phyloP scores from a whole-genome alignment of 495 filamentous ascomycete genomes.

The Penicillium nucicola region DNA sequence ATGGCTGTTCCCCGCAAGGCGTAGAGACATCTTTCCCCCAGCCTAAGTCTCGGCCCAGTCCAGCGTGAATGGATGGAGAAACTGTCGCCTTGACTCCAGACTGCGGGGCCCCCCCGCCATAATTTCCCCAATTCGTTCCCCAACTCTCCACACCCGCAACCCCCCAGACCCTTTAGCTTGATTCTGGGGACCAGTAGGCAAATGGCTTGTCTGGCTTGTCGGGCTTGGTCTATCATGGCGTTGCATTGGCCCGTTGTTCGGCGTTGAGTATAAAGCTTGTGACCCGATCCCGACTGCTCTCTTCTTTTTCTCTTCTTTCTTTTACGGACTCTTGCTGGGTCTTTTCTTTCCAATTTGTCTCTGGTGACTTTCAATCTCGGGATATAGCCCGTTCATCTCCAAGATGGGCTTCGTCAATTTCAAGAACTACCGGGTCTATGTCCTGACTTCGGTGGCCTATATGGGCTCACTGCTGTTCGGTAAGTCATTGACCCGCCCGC shows the following conservation, averaged over 20 bases:
- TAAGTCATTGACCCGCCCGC: slow-evolving; percentile 5
- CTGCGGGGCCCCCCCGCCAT: slow-evolving; percentile 10
- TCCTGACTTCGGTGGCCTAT: slow-evolving; percentile 53
- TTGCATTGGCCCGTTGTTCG: slow-evolving; percentile 2
- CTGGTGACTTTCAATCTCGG: neutral
- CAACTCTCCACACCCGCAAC: neutral
- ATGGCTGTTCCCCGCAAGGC: neutral
- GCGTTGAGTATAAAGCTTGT: slow-evolving; percentile 13
- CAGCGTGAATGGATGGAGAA: slow-evolving; percentile 21
- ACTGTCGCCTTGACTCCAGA: neutral
- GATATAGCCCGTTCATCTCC: neutral
- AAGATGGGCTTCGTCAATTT: slow-evolving; percentile 30
- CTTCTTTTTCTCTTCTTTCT: neutral
- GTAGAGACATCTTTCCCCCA: too few species aligned
- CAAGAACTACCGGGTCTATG: slow-evolving; percentile 53
- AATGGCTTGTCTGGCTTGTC: neutral
- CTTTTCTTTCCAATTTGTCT: neutral
- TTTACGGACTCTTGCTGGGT: neutral
- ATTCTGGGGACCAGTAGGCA: neutral
- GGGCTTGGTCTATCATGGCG: slow-evolving; percentile 2
- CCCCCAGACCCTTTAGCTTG: slow-evolving; percentile 1
- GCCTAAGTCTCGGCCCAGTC: too few species aligned
- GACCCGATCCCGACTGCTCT: neutral
- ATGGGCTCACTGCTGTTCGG: slow-evolving; percentile 53
- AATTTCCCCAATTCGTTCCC: slow-evolving; percentile 22